Evolutionary conservation across 106 monocot genomes (phyloP).

Genomic region (Alisma plantagoaquatica): DNA sequence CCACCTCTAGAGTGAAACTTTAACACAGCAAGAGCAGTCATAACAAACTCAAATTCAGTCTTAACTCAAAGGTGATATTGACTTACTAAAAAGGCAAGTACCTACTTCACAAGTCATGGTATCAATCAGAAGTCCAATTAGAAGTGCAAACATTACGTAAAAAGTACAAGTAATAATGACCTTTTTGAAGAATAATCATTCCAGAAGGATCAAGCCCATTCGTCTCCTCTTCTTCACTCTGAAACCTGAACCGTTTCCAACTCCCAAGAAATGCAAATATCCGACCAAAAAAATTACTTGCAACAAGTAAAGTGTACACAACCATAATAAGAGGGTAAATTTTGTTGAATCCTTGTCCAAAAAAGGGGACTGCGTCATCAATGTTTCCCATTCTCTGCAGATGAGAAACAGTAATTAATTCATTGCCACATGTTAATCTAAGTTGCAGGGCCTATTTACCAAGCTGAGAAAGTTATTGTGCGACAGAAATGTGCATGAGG

Average conservation of each 20-base stretch:
- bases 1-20: no score
- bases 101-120: no score
- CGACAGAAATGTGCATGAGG: no score
- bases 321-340: slow-evolving; percentile 95
- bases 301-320: slow-evolving; percentile 77
- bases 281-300: slow-evolving; percentile 87
- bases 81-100: no score
- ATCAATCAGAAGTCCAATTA: no score
- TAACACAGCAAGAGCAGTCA: no score
- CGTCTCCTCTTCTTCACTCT: slow-evolving; percentile 62
- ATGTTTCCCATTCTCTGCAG: slow-evolving; percentile 92
- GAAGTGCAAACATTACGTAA: no score
- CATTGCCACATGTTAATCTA: no score
- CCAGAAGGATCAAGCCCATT: slow-evolving; percentile 96
- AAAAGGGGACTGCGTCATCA: slow-evolving; percentile 90
- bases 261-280: slow-evolving; percentile 65
- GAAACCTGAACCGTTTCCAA: slow-evolving; percentile 76
- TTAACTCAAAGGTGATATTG: no score
- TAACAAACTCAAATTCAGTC: no score
- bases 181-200: slow-evolving; percentile 89
- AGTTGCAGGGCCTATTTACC: no score
- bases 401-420: slow-evolving; percentile 17
- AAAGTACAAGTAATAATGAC: slow-evolving; percentile 20
- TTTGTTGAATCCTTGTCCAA: slow-evolving; percentile 82
- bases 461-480: no score